Evolutionary conservation across 2,329 filamentous ascomycete genomes (phyloP).

Genomic region (Monilinia polystroma): DNA sequence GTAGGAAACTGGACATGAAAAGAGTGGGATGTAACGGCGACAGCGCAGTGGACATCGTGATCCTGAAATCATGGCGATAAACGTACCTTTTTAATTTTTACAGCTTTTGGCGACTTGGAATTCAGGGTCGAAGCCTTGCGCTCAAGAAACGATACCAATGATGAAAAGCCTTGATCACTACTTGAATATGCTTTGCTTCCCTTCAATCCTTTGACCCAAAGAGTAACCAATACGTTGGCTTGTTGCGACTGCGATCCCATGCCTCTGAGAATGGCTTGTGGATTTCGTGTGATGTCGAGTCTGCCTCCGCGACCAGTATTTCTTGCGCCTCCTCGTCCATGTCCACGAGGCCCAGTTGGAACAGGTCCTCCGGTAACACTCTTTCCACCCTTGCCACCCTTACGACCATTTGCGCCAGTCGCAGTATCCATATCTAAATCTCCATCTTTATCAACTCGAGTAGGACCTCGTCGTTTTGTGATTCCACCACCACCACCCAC

Average conservation of each 20-base stretch:
- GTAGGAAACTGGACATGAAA: constrained; percentile 41
- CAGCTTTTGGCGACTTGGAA: constrained; percentile 46
- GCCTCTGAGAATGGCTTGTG: constrained; percentile 42
- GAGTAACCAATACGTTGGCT: constrained; percentile 34
- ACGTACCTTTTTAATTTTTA: constrained; percentile 79
- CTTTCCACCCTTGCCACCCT: constrained; percentile 37
- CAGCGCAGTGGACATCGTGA: constrained; percentile 38
- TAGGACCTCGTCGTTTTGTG: constrained; percentile 47
- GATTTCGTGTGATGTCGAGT: constrained; percentile 34
- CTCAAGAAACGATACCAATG: constrained; percentile 67
- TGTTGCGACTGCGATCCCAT: constrained; percentile 40
- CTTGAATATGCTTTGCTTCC: constrained; percentile 67
- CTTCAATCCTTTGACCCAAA: constrained; percentile 60
- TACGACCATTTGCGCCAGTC: constrained; percentile 35
- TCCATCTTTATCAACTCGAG: constrained; percentile 57
- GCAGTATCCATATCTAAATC: constrained; percentile 58
- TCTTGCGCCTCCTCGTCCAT: constrained; percentile 39
- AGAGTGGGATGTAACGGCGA: constrained; percentile 43
- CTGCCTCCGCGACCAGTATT: constrained; percentile 39
- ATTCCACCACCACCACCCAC: constrained; percentile 48
- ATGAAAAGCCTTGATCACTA: constrained; percentile 63
- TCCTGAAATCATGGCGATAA: constrained; percentile 47
- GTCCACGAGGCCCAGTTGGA: constrained; percentile 26
- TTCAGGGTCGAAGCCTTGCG: constrained; percentile 61
- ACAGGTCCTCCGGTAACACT: constrained; percentile 28